A percentile compares a stretch with the other conserved stretches of the same genome.
Evolutionary conservation across 495 filamentous ascomycete species (phyloP).

Genomic region (Penicillium bialowiezense): DNA sequence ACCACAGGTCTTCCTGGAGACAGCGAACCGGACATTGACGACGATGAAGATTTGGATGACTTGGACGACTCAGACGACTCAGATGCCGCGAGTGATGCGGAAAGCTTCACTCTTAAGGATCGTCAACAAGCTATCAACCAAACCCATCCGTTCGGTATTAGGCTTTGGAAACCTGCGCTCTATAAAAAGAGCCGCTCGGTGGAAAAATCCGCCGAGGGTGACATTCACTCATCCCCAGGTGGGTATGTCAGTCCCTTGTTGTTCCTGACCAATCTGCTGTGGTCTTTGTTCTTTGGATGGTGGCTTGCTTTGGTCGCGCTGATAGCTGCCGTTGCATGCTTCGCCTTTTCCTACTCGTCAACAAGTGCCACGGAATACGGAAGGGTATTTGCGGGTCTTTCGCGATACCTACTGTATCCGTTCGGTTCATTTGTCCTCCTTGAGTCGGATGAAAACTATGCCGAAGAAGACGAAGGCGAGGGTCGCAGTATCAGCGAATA

Average conservation of each 20-base stretch:
- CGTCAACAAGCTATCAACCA: constrained; percentile 98
- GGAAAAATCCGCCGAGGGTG: constrained; percentile 90
- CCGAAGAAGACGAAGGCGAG: constrained; percentile 96
- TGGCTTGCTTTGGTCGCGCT: constrained; percentile 83
- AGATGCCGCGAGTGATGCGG: constrained; percentile 72
- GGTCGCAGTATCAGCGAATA: constrained; percentile 99
- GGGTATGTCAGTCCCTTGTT: constrained; percentile 81
- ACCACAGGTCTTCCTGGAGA: constrained; percentile 27
- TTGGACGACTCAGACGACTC: constrained; percentile 48
- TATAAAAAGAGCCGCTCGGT: constrained; percentile 98
- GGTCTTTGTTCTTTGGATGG: constrained; percentile 95
- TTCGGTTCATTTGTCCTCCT: constrained; percentile 95
- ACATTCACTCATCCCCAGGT: constrained; percentile 95
- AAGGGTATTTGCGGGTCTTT: constrained; percentile 75
- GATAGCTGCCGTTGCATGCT: constrained; percentile 70
- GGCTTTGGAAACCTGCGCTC: constrained; percentile 96
- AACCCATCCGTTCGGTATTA: constrained; percentile 97
- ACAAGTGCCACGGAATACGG: constrained; percentile 87
- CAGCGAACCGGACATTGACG: constrained; percentile 20
- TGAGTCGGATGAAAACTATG: constrained; percentile 88
- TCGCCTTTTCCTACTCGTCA: constrained; percentile 72
- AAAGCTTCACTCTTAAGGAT: constrained; percentile 79
- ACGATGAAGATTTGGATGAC: constrained; percentile 29
- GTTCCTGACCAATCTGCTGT: constrained; percentile 80
- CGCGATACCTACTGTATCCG: constrained; percentile 87